Evolutionary conservation across 139 green algal species (phyloP).

Genomic region (Coccomyxa sp.): DNA sequence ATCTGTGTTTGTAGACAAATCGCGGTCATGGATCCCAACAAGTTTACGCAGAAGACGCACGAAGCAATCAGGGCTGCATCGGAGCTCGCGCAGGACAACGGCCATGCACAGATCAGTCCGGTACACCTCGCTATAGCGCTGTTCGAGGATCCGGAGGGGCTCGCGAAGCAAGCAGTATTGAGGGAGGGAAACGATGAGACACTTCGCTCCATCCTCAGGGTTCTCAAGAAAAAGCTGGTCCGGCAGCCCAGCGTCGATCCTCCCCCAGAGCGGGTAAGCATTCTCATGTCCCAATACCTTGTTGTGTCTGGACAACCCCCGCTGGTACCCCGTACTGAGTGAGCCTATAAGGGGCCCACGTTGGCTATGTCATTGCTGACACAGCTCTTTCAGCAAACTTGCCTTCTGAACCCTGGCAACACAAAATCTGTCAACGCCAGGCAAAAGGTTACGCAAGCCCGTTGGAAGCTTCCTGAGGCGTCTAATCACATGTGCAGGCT

Average conservation of each 20-base stretch:
- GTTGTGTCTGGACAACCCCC: too few species aligned
- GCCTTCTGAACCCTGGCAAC: too few species aligned
- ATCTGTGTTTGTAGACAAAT: too few species aligned
- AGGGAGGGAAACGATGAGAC: constrained; percentile 42
- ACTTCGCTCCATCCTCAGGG: constrained; percentile 31
- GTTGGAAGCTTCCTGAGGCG: too few species aligned
- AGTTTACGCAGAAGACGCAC: constrained; percentile 50
- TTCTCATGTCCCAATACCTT: too few species aligned
- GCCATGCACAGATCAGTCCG: constrained; percentile 52
- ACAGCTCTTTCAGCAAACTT: too few species aligned
- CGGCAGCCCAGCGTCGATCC: constrained; percentile 57
- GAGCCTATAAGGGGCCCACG: too few species aligned
- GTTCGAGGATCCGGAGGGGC: constrained; percentile 65
- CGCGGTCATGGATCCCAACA: constrained; percentile 48
- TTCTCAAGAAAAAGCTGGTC: constrained; percentile 52
- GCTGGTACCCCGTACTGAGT: too few species aligned
- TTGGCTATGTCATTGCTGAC: too few species aligned
- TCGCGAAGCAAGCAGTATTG: constrained; percentile 29
- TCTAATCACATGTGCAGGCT: not conserved
- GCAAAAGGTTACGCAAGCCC: too few species aligned
- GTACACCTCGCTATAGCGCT: constrained; percentile 64
- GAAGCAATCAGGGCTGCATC: constrained; percentile 35
- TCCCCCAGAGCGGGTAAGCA: constrained; percentile 29
- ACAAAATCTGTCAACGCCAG: too few species aligned
- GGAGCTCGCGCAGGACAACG: constrained; percentile 55